Base-by-base conservation (phyloP, 257 asterid genomes). In the Solanum piurae region DNA sequence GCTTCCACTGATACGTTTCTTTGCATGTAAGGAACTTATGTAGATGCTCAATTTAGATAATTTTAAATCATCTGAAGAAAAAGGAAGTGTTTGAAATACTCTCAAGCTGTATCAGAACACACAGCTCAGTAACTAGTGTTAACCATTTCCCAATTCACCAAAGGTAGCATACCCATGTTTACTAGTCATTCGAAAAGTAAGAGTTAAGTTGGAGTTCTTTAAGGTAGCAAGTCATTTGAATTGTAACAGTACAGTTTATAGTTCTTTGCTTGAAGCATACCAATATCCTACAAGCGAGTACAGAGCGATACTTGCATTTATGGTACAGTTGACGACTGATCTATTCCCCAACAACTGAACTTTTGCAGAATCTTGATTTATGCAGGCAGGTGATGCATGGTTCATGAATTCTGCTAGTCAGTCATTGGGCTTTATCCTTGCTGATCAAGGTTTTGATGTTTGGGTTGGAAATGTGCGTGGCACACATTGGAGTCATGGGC, bases 391-490 rank as follows among this genome's bases (percentile, higher is more conserved):
- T 89, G 99, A 97, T 90, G 98, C 98, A 11, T 96, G 99, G 99
- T 97, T 97, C 94, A 46, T 97, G 97, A 93, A 97, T 89, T 91
- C 98, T 66, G 91, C 92, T 64, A 89, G 90, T 87, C 93, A 96
- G 77, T 95, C 99, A n/a, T 88, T 96, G 90, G 99, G 99, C 49
- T 97, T 96, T 91, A 90, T 97, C 90, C 99, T 96, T 90, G 98
- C 99, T 83, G 91, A 94, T 92, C 93, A 87, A 23, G 99, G 98
- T 55, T 97, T 92, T 91, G 99, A 97, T 93, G 98, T 97, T 55
- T 97, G 99, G 99, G 98, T 94, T 90, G 99, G 98, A 88, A 97
- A 94, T 90, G 99, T 96, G 87, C 99, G 99, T 40, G 99, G 99
- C 79, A 97, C 99, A n/a, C 97, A 89, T 89, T 97, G 99, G 99